A percentile compares a stretch with the other conserved stretches of the same genome.
These are phyloP conservation scores for Cicer cuneatum DNA, from an alignment of 306 rosid genomes.

Conservation along the genomic window DNA sequence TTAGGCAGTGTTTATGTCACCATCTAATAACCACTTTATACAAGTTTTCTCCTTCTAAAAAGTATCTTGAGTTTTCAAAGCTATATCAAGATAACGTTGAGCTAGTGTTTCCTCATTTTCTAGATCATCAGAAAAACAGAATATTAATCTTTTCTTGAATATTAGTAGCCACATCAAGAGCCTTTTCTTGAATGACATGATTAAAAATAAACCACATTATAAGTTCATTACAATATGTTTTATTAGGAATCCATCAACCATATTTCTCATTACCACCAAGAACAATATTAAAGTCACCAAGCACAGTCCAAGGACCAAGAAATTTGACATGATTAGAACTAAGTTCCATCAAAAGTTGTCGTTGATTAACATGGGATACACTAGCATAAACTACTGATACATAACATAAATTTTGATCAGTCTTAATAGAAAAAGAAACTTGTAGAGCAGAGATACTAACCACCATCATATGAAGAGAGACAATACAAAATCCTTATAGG, in stretches of 20 bases:
- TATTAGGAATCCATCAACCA: not conserved
- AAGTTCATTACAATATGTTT: not conserved
- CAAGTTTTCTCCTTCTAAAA: no score
- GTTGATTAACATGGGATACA: no score
- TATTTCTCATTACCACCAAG: not conserved
- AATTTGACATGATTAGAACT: not conserved
- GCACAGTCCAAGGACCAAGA: not conserved
- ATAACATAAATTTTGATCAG: not conserved
- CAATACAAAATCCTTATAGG: not conserved
- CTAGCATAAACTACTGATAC: not conserved
- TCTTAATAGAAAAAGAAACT: not conserved
- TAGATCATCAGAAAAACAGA: no score
- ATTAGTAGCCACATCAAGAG: no score
- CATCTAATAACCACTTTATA: no score
- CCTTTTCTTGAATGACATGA: not conserved
- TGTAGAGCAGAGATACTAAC: not conserved
- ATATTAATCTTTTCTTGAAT: no score
- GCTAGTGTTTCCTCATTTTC: no score
- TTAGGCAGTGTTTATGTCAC: no score
- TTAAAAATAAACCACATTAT: not conserved
- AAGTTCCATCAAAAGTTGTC: no score
- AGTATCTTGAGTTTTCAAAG: no score
- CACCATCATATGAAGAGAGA: no score
- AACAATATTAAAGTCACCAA: not conserved
- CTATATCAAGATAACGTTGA: no score